A percentile compares a stretch with the other conserved stretches of the same genome.
phyloP scores from a whole-genome alignment of 441 rosid species.

The Sinapis alba region DNA sequence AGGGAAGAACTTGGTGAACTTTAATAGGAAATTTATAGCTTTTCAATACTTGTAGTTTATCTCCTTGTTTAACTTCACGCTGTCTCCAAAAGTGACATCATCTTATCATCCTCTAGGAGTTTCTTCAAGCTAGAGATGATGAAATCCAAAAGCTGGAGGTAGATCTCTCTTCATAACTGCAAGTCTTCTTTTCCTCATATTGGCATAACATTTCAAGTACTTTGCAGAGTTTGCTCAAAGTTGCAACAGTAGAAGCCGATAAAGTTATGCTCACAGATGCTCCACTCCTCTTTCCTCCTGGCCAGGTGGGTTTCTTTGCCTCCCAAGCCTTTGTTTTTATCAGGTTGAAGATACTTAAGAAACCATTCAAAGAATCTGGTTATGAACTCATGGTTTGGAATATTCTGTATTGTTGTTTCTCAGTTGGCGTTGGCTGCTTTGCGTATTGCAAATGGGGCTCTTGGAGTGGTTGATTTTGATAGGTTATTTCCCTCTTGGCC shows the following conservation, averaged over 20 bases:
- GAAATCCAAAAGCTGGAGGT: slow-evolving; percentile 69
- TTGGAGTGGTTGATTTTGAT: slow-evolving; percentile 63
- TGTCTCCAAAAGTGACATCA: slow-evolving; percentile 20
- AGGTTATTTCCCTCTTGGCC: slow-evolving; percentile 48
- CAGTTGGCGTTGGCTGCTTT: slow-evolving; percentile 91
- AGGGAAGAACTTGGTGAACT: background rate
- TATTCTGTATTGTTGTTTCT: slow-evolving; percentile 15
- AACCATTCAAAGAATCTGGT: slow-evolving; percentile 5
- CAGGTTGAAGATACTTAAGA: background rate
- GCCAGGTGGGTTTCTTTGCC: slow-evolving; percentile 58
- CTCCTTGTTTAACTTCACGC: background rate
- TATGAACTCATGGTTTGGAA: background rate
- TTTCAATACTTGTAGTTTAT: slow-evolving; percentile 3
- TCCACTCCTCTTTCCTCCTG: slow-evolving; percentile 86
- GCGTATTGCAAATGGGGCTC: slow-evolving; percentile 62
- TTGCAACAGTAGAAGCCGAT: slow-evolving; percentile 73
- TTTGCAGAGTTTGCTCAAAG: slow-evolving; percentile 66
- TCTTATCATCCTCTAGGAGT: slow-evolving; percentile 51
- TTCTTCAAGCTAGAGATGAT: slow-evolving; percentile 55
- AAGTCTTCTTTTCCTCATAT: slow-evolving; percentile 14
- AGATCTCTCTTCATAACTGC: slow-evolving; percentile 25
- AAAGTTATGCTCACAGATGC: slow-evolving; percentile 91
- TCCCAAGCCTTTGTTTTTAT: background rate
- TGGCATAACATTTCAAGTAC: slow-evolving; percentile 26
- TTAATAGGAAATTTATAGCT: background rate